Base-by-base conservation (phyloP, 2,329 filamentous ascomycete genomes). In the Didymella pomorum region DNA sequence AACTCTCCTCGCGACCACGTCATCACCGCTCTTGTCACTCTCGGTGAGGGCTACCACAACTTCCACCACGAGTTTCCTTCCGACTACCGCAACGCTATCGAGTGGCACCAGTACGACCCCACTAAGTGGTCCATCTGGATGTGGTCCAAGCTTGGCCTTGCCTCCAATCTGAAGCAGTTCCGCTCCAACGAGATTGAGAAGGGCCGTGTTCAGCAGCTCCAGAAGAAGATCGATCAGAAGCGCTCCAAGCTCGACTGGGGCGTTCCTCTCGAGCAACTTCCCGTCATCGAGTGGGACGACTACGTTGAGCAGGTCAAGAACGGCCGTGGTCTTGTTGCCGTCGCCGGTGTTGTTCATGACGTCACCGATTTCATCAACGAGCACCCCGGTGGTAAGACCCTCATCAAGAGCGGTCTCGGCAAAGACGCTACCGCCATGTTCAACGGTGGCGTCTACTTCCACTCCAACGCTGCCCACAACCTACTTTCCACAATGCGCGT, bases 221-320 rank as follows among this genome's bases (percentile, higher is more conserved):
- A 79, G 71, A 79, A 79, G 75, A 79, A 79, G 74, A 77, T 79
- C 41, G 77, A 79, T 69, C 77, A 79, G 71, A 78, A 78, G 71
- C 76, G 77, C 59, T 61, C 76, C 46, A 75, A 72, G 66, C 75
- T 79, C 53, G 77, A 79, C 68, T 79, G 77, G 77, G 77, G 77
- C 68, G 66, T 78, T 60, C 77, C 77, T 62, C 75, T 79, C 37
- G 76, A 79, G 47, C 74, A 78, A 67, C 75, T 79, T 20, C 77
- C 77, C 26, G 77, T 79, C 53, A 77, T 79, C 41, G 77, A 79
- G 63, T 79, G 77, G 77, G 77, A 79, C 50, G 77, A 79, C 64
- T 79, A 78, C 46, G 74, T 79, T 55, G 77, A 79, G 61, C 76
- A 79, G 61, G 70, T 64, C 54, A 75, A 76, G 66, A 77, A 81